Evolutionary conservation across 2,329 filamentous ascomycete species (phyloP).

Genomic region (Claviceps fusiformis): DNA sequence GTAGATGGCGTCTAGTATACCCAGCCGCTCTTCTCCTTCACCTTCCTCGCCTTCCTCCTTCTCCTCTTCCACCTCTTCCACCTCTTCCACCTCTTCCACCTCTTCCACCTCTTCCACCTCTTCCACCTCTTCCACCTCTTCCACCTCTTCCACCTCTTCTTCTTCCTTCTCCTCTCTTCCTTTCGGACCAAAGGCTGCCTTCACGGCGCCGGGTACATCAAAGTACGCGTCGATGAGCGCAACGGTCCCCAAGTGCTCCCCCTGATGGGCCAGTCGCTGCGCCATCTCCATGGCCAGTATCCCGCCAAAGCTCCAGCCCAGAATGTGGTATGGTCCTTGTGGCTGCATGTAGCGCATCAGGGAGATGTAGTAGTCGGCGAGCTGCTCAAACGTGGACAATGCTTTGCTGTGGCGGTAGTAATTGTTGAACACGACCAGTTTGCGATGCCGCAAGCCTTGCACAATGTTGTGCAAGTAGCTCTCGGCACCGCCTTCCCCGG

Average conservation of each 20-base stretch:
- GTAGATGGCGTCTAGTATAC: background rate
- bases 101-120: too few species aligned
- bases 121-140: too few species aligned
- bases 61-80: too few species aligned
- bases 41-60: too few species aligned
- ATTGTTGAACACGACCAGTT: conserved; percentile 1
- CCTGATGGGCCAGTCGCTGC: background rate
- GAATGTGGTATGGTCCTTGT: background rate
- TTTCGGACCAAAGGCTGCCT: background rate
- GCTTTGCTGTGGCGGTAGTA: background rate
- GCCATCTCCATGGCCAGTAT: background rate
- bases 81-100: too few species aligned
- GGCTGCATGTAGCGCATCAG: background rate
- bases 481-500: conserved; percentile 1
- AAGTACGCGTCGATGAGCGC: conserved; percentile 1
- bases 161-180: background rate
- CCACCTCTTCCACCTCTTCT: too few species aligned
- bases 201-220: background rate
- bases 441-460: background rate
- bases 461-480: conserved; percentile 2
- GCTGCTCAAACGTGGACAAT: background rate
- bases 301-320: background rate
- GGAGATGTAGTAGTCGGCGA: background rate
- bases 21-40: background rate
- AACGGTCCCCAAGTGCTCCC: background rate